Conservation (phyloP, 352 stramenopile genomes). For the Globisporangium perplexum region DNA sequence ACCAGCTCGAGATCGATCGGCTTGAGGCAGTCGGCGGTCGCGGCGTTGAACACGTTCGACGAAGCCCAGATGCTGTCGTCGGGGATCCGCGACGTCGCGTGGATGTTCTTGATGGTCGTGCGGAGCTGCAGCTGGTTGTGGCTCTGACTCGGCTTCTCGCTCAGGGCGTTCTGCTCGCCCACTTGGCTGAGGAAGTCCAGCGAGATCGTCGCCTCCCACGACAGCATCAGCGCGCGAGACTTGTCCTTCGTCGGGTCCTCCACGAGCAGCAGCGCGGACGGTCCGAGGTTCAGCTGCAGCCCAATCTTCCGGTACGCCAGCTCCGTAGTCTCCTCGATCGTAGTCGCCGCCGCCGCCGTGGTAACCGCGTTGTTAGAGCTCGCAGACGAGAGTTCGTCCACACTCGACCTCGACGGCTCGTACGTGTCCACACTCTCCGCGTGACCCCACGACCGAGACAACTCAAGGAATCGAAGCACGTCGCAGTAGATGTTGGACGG, state of each 20-base stretch:
- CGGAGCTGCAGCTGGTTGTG: conserved; percentile 62
- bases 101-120: conserved; percentile 57
- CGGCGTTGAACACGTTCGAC: conserved; percentile 22
- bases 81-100: conserved; percentile 69
- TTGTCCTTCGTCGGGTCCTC: conserved; percentile 64
- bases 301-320: conserved; percentile 39
- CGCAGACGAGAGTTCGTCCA: not conserved
- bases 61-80: conserved; percentile 62
- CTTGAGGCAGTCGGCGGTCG: conserved; percentile 73
- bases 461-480: conserved; percentile 63
- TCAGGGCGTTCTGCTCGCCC: conserved; percentile 12
- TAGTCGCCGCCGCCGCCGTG: not conserved
- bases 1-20: conserved; percentile 63
- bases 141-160: conserved; percentile 2
- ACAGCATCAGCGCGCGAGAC: conserved; percentile 77
- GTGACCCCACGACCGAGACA: conserved; percentile 18
- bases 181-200: conserved; percentile 55
- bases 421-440: conserved; percentile 2
- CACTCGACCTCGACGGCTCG: conserved; percentile 1
- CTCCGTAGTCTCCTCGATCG: conserved; percentile 3
- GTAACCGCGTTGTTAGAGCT: not conserved
- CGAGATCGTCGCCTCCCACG: conserved; percentile 62
- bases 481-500: conserved; percentile 82
- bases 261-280: conserved; percentile 63
- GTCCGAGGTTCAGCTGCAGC: conserved; percentile 56